Conservation (phyloP, 129 eudicot species). For the Artemisia annua region DNA sequence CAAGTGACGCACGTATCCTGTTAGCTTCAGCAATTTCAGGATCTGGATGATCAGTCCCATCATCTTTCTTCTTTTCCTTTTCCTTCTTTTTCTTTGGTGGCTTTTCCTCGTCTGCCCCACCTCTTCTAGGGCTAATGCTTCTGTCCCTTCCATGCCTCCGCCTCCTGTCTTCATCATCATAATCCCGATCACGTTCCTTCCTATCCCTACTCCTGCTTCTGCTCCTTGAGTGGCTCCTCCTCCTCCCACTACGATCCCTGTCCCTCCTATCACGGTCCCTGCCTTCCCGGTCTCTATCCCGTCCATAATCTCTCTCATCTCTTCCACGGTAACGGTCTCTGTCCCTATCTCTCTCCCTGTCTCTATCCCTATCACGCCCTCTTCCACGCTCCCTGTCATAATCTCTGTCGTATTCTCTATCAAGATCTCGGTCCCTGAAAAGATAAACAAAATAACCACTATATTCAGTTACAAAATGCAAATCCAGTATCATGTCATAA, state of each 20-base stretch:
- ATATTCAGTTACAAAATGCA: neutral
- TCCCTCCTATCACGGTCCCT: constrained; percentile 67
- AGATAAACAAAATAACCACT: neutral
- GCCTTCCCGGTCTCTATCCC: constrained; percentile 53
- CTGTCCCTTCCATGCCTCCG: constrained; percentile 53
- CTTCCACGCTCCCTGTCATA: constrained; percentile 54
- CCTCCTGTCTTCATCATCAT: constrained; percentile 76
- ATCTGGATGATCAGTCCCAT: constrained; percentile 95
- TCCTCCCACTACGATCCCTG: constrained; percentile 56
- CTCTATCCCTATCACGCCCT: constrained; percentile 57
- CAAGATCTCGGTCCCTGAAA: constrained; percentile 61
- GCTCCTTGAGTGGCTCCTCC: constrained; percentile 53
- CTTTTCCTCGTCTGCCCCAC: constrained; percentile 34
- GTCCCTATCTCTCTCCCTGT: constrained; percentile 56
- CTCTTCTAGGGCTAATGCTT: constrained; percentile 76
- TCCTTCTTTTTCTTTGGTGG: constrained; percentile 68
- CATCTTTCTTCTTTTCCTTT: constrained; percentile 73
- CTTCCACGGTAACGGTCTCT: constrained; percentile 54
- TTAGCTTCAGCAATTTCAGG: constrained; percentile 95
- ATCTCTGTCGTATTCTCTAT: constrained; percentile 56
- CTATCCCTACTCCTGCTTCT: constrained; percentile 80
- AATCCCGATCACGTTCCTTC: constrained; percentile 45
- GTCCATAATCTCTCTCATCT: constrained; percentile 52
- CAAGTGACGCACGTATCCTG: constrained; percentile 74
- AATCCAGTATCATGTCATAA: neutral